Conservation (phyloP, 371 early-diverging fungal species). For the Phascolomyces articulosus region DNA sequence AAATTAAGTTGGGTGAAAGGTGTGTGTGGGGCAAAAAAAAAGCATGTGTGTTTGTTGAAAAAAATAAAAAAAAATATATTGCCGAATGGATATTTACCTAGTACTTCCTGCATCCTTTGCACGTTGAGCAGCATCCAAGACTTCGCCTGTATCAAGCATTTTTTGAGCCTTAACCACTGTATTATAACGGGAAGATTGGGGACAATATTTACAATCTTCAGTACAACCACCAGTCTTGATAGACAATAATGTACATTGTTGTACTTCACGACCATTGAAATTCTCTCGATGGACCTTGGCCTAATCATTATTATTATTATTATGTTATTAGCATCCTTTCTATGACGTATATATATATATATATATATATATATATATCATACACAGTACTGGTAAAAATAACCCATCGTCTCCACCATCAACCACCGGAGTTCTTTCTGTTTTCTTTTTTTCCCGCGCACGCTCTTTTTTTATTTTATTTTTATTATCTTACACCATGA, state of each 20-base stretch:
- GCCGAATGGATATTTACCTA: conserved; percentile 31
- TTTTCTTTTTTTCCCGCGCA: no score
- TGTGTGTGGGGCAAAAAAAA: neutral
- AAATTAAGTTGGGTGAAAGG: neutral
- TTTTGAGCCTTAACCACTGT: conserved; percentile 78
- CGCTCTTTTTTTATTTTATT: no score
- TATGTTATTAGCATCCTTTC: no score
- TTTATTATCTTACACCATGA: conserved; percentile 63
- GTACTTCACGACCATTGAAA: conserved; percentile 76
- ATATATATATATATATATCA: neutral
- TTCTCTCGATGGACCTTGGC: conserved; percentile 78
- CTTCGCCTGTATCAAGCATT: conserved; percentile 73
- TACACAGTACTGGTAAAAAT: neutral
- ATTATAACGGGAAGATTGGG: conserved; percentile 79
- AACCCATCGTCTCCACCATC: no score
- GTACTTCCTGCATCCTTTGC: conserved; percentile 86
- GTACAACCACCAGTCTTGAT: conserved; percentile 92
- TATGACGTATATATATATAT: neutral
- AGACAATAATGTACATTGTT: conserved; percentile 81
- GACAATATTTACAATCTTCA: conserved; percentile 89
- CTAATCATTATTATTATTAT: conserved; percentile 28
- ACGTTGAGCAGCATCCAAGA: conserved; percentile 76
- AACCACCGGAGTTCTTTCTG: neutral
- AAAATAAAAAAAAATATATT: no score
- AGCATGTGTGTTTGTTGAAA: no score